Conservation (phyloP, 2,329 filamentous ascomycete genomes). For the Verticillium zaregamsianum region DNA sequence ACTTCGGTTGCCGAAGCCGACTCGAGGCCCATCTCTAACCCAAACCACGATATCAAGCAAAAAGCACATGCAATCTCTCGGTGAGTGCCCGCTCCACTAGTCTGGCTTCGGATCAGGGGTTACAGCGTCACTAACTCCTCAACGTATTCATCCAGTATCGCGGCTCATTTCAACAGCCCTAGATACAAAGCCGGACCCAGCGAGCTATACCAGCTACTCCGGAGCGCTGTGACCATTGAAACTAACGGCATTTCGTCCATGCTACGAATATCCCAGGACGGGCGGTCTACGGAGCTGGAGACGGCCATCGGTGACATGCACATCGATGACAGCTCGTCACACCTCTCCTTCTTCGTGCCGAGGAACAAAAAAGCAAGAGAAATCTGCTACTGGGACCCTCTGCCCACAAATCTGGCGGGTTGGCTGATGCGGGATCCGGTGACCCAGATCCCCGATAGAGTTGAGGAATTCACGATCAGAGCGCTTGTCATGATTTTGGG, state of each 20-base stretch:
- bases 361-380: constrained; percentile 18
- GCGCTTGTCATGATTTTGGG: background rate
- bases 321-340: constrained; percentile 18
- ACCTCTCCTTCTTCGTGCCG: constrained; percentile 27
- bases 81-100: constrained; percentile 16
- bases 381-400: constrained; percentile 19
- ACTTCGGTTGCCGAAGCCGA: constrained; percentile 18
- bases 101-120: background rate
- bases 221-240: constrained; percentile 19
- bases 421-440: constrained; percentile 29
- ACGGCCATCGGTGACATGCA: constrained; percentile 19
- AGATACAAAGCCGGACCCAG: background rate
- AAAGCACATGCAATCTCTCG: constrained; percentile 27
- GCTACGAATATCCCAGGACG: constrained; percentile 22
- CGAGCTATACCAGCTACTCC: constrained; percentile 2
- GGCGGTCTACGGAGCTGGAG: constrained; percentile 9
- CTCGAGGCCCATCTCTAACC: constrained; percentile 14
- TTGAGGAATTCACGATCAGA: background rate
- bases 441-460: constrained; percentile 2
- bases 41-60: constrained; percentile 19
- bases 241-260: constrained; percentile 23
- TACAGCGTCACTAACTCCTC: background rate
- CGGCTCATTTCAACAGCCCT: constrained; percentile 1
- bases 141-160: background rate
- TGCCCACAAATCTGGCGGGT: constrained; percentile 21